Conservation (phyloP, 1,284 basidiomycete genomes). For the Cutaneotrichosporon sp. region DNA sequence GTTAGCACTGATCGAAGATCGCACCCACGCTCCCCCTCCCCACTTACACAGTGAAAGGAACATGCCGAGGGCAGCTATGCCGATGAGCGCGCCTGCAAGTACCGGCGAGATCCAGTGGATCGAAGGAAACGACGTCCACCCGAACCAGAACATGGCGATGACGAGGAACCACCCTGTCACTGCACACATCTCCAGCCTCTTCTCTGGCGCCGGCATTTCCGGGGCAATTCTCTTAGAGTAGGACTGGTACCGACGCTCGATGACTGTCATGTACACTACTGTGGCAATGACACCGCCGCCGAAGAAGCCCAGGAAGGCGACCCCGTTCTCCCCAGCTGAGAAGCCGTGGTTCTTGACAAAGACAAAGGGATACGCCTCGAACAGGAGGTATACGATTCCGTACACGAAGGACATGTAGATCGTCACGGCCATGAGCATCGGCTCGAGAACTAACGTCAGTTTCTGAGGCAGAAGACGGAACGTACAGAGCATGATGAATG, state of each 20-base stretch:
- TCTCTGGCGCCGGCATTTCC: constrained; percentile 29
- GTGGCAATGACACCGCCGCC: constrained; percentile 43
- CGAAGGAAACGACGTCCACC: constrained; percentile 49
- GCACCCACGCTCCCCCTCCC: no score
- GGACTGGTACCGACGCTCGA: constrained; percentile 28
- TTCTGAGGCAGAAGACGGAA: no score
- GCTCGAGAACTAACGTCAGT: constrained; percentile 55
- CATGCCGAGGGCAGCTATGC: constrained; percentile 55
- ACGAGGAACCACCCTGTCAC: constrained; percentile 49
- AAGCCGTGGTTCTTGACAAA: constrained; percentile 51
- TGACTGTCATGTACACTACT: constrained; percentile 27
- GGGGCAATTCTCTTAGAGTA: constrained; percentile 30
- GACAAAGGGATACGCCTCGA: constrained; percentile 51
- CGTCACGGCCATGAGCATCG: constrained; percentile 68
- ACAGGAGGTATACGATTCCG: constrained; percentile 43
- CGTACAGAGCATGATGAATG: constrained; percentile 58
- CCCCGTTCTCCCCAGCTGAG: constrained; percentile 50
- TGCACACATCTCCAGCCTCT: constrained; percentile 38
- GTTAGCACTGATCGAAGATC: no score
- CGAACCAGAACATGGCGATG: constrained; percentile 50
- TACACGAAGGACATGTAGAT: constrained; percentile 57
- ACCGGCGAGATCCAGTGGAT: constrained; percentile 50
- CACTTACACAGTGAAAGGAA: constrained; percentile 48
- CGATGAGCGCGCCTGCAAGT: constrained; percentile 50
- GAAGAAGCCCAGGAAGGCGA: constrained; percentile 53